Evolutionary conservation across 2,329 filamentous ascomycete genomes (phyloP).

Genomic region (Beauveria sp.): DNA sequence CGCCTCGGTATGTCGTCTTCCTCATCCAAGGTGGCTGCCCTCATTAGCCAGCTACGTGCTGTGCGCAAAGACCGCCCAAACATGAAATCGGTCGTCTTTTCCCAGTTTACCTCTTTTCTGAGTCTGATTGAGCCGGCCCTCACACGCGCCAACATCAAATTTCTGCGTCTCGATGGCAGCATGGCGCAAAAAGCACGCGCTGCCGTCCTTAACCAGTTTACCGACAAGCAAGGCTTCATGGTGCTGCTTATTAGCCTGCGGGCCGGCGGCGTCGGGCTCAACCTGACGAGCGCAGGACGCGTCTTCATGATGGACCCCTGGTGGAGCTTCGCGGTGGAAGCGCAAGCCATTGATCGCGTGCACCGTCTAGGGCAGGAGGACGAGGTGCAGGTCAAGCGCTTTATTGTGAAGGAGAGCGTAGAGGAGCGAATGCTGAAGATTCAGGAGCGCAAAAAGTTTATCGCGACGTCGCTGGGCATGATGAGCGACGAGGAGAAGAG

Average conservation of each 20-base stretch:
- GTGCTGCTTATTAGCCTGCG: constrained; percentile 78
- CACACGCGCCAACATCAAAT: constrained; percentile 60
- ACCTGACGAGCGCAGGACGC: constrained; percentile 77
- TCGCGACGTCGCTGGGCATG: constrained; percentile 90
- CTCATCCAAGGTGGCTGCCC: constrained; percentile 78
- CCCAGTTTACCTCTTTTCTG: constrained; percentile 94
- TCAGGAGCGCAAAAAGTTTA: constrained; percentile 93
- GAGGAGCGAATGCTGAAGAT: constrained; percentile 92
- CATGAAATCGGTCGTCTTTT: constrained; percentile 89
- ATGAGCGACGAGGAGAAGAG: constrained; percentile 93
- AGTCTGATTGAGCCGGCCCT: constrained; percentile 83
- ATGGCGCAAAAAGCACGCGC: constrained; percentile 82
- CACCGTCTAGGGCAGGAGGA: constrained; percentile 92
- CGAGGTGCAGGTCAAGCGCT: constrained; percentile 78
- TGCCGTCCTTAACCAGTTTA: constrained; percentile 68
- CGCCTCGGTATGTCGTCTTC: constrained; percentile 57
- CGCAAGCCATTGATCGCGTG: constrained; percentile 94
- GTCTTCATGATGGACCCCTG: constrained; percentile 99
- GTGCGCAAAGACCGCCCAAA: constrained; percentile 57
- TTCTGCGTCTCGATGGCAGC: constrained; percentile 83
- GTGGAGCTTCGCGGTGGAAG: constrained; percentile 97
- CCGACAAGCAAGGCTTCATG: constrained; percentile 48
- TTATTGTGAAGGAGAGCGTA: constrained; percentile 84
- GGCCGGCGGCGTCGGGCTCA: constrained; percentile 89
- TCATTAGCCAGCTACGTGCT: constrained; percentile 66